These are phyloP conservation scores for Hypoxylon sp. DNA, from an alignment of 2,329 filamentous ascomycete genomes.

Conservation along the genomic window DNA sequence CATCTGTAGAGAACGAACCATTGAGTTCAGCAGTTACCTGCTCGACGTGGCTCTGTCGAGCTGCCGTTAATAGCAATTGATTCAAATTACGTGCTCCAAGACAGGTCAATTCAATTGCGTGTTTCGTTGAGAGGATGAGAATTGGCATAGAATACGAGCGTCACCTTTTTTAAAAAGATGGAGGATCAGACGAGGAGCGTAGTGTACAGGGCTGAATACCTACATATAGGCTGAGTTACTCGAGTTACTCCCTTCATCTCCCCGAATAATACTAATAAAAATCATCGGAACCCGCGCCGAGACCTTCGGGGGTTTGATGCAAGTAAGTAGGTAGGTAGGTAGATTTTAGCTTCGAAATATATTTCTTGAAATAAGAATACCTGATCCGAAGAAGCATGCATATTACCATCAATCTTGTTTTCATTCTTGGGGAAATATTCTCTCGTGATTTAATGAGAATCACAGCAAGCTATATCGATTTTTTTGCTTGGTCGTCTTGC, in stretches of 20 bases:
- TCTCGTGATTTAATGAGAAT: neutral
- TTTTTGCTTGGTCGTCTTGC: neutral
- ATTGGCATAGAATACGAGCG: conserved; percentile 26
- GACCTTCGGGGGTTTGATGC: conserved; percentile 3
- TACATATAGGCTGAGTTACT: conserved; percentile 7
- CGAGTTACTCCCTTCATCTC: conserved; percentile 22
- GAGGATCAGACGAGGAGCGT: conserved; percentile 34
- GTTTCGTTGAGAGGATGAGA: conserved; percentile 27
- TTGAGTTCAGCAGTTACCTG: neutral
- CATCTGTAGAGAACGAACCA: neutral
- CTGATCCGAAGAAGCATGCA: neutral
- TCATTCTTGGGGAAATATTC: neutral
- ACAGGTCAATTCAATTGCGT: conserved; percentile 1
- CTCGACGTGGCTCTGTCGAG: conserved; percentile 6
- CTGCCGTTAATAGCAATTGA: conserved; percentile 24
- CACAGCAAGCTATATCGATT: neutral
- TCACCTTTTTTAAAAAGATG: conserved; percentile 13
- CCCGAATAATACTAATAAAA: conserved; percentile 5
- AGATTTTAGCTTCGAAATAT: neutral
- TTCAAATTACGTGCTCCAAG: conserved; percentile 7
- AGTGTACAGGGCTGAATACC: conserved; percentile 9
- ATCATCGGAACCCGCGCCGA: neutral
- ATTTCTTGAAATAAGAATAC: neutral
- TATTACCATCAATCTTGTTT: neutral
- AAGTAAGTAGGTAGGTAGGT: neutral